Evolutionary conservation across 352 stramenopile species (phyloP), one percentile per base, ranked within the genome.

Genomic region (Globisporangium cederbergense): DNA sequence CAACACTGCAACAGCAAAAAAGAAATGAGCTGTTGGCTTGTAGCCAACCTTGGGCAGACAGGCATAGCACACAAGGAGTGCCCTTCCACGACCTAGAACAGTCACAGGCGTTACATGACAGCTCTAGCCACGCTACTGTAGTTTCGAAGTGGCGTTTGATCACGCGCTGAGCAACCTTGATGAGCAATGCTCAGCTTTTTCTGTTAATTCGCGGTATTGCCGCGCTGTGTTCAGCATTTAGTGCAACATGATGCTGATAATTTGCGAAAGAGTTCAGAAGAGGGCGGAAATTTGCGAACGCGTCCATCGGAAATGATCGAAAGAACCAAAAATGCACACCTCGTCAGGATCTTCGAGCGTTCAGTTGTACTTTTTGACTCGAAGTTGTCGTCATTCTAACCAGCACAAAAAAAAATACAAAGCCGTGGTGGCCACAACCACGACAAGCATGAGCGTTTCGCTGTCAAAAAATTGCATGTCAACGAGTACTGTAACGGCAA

Each of bases 371-470:
- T n/a, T 20, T 6, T n/a, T 4, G 42, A 47, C 14, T 4, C 16
- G 18, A 9, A 18, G 14, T 9, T 22, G 14, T 8, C 42, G 18
- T 16, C 42, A 45, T 14, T n/a, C 9, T 3, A 2, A 47, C 14
- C 42, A 47, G 6, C 42, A 47, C 40, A 45, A n/a, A 43, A 43
- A 36, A 36, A 36, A 36, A 36, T 36, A 36, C 7, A 5, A 16
- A 50, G 43, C 18, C 10, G 43, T 50, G 43, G 18, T 11, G 4
- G 14, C 16, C 42, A 47, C 42, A 20, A 47, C 14, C 42, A 47
- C 42, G 22, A 49, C 43, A 22, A n/a, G n/a, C 45, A 51, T 51
- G n/a, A 51, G 5, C 45, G 45, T 51, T 51, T 51, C n/a, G 45
- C 45, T 13, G n/a, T 30, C 45, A 51, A 51, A 30, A 30, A 30